phyloP scores from a whole-genome alignment of 1,284 basidiomycete genomes.

The Irpex sp. region DNA sequence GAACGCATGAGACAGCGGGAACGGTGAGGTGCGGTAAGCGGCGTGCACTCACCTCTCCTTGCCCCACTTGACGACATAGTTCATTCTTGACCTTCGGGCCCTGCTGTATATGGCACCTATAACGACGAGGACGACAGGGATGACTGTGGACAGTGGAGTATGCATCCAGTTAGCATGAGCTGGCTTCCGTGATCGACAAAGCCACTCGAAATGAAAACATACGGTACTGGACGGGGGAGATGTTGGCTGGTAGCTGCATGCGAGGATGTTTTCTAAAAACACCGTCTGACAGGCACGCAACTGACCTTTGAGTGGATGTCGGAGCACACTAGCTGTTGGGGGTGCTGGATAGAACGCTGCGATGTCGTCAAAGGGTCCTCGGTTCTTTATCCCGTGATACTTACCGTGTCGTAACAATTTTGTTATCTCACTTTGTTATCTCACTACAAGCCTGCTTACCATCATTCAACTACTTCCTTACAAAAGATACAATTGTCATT shows the following conservation, averaged over 20 bases:
- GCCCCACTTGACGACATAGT: constrained; percentile 63
- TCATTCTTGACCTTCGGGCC: constrained; percentile 30
- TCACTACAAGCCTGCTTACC: background rate
- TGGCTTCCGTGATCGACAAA: constrained; percentile 4
- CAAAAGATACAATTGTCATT: background rate
- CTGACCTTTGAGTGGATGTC: constrained; percentile 4
- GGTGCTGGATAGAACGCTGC: background rate
- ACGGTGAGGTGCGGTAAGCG: constrained; percentile 5
- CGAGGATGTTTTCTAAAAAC: constrained; percentile 7
- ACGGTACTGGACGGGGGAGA: constrained; percentile 26
- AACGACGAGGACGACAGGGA: constrained; percentile 30
- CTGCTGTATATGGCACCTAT: constrained; percentile 27
- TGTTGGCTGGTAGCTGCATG: constrained; percentile 12
- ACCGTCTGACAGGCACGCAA: constrained; percentile 11
- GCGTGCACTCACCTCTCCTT: constrained; percentile 42
- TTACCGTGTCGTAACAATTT: background rate
- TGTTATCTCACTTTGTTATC: background rate
- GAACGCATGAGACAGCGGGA: constrained; percentile 10
- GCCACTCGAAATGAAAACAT: constrained; percentile 3
- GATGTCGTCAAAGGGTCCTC: background rate
- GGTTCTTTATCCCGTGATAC: background rate
- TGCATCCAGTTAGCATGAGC: constrained; percentile 1
- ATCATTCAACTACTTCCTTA: background rate
- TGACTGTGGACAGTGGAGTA: constrained; percentile 14
- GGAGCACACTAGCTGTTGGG: constrained; percentile 3